A percentile compares a stretch with the other conserved stretches of the same genome.
phyloP scores from a whole-genome alignment of 306 rosid species.

The Castanospermum australe region DNA sequence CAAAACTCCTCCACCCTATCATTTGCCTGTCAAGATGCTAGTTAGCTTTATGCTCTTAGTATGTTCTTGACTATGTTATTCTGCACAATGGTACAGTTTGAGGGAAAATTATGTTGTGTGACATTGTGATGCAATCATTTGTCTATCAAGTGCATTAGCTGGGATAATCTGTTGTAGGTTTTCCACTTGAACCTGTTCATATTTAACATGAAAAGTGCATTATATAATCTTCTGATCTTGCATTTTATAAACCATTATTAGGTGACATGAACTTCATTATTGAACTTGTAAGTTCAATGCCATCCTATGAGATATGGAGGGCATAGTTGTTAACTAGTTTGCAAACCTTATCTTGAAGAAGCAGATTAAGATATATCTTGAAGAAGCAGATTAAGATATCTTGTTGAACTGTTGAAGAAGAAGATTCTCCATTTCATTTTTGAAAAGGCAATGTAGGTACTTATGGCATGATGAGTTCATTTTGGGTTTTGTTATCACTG shows the following conservation, averaged over 20 bases:
- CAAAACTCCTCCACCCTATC: background rate
- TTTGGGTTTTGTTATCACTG: background rate
- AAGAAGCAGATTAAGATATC: background rate
- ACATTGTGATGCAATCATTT: background rate
- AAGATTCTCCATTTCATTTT: background rate
- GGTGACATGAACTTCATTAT: background rate
- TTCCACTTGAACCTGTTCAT: constrained; percentile 1
- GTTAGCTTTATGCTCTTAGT: background rate
- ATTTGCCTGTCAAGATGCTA: constrained; percentile 2
- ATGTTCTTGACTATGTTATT: background rate
- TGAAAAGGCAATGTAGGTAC: too few relatives aligned
- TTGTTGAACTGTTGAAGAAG: background rate
- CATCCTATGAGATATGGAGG: background rate
- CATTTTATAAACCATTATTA: background rate
- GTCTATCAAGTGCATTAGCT: background rate
- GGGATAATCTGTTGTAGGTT: background rate
- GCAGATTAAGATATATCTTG: background rate
- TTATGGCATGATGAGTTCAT: too few relatives aligned
- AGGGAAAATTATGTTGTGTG: background rate
- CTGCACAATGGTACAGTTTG: background rate
- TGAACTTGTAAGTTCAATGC: background rate
- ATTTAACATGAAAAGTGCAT: background rate
- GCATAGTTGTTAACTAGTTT: background rate
- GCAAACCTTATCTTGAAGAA: background rate
- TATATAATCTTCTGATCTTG: background rate